Percentiles rank a stretch among this genome's conserved stretches.
phyloP scores from a whole-genome alignment of 768 basidiomycete genomes.

The Sporobolomyces roseus region DNA sequence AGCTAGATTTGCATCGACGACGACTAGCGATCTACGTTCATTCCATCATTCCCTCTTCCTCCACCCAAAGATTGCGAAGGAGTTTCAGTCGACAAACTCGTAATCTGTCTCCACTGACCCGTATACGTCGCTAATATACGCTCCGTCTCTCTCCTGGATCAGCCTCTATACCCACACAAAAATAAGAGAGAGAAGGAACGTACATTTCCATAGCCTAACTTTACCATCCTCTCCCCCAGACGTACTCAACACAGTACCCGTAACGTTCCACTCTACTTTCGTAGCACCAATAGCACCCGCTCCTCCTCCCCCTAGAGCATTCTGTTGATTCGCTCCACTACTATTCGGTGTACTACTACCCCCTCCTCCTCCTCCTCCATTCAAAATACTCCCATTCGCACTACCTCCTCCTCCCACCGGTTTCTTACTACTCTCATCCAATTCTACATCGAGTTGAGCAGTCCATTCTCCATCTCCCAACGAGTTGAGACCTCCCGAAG shows the following conservation, averaged over 20 bases:
- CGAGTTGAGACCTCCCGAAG: conserved; percentile 49
- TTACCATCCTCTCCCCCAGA: conserved; percentile 62
- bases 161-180: no score
- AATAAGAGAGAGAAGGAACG: background rate
- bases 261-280: conserved; percentile 88
- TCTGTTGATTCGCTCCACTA: no score
- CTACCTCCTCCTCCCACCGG: background rate
- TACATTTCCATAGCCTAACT: conserved; percentile 66
- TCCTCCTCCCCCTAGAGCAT: conserved; percentile 49
- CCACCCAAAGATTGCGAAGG: background rate
- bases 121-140: conserved; percentile 22
- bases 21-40: conserved; percentile 22
- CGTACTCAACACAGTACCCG: conserved; percentile 73
- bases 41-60: background rate
- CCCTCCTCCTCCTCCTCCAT: background rate
- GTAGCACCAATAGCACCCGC: conserved; percentile 58
- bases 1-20: no score
- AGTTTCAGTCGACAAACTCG: conserved; percentile 26
- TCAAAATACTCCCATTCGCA: conserved; percentile 50
- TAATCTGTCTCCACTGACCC: conserved; percentile 34
- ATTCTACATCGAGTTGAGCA: conserved; percentile 73
- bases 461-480: conserved; percentile 64
- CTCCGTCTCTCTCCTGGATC: background rate
- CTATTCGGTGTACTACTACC: background rate
- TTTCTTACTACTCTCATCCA: conserved; percentile 63